Conservation (phyloP, 179 eudicot species). For the Patellifolia procumbens region DNA sequence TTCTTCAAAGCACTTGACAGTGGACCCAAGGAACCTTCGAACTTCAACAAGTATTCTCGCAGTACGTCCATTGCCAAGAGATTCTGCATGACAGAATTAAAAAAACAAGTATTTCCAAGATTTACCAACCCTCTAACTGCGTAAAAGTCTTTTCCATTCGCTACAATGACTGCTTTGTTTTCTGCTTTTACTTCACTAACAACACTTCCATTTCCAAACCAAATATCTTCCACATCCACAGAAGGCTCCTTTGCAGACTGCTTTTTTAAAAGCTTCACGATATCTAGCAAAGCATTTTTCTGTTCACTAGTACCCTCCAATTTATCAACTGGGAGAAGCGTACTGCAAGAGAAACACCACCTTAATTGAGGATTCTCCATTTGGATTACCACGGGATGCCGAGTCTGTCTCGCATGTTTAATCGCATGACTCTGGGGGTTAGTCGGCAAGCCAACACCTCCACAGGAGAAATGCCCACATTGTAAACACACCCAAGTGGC, state of each 20-base stretch:
- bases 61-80: slow-evolving; percentile 64
- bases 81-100: slow-evolving; percentile 89
- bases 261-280: slow-evolving; percentile 61
- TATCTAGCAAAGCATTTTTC: slow-evolving; percentile 46
- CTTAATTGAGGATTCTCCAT: slow-evolving; percentile 63
- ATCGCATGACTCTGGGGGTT: slow-evolving; percentile 68
- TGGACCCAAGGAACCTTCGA: slow-evolving; percentile 66
- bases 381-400: slow-evolving; percentile 72
- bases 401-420: slow-evolving; percentile 66
- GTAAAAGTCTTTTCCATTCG: slow-evolving; percentile 42
- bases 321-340: slow-evolving; percentile 53
- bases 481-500: slow-evolving; percentile 91
- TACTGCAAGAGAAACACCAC: slow-evolving; percentile 80
- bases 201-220: slow-evolving; percentile 79
- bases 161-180: slow-evolving; percentile 22
- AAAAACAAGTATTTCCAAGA: slow-evolving; percentile 95
- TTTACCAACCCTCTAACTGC: slow-evolving; percentile 72
- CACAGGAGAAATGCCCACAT: slow-evolving; percentile 85
- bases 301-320: slow-evolving; percentile 44
- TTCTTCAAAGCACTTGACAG: slow-evolving; percentile 69
- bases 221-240: slow-evolving; percentile 74
- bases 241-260: slow-evolving; percentile 43
- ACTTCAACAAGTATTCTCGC: slow-evolving; percentile 49
- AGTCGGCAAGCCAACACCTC: slow-evolving; percentile 83
- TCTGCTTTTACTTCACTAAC: slow-evolving; percentile 45